Evolutionary conservation across 768 basidiomycete species (phyloP).

Genomic region (Basidioascus undulatus): DNA sequence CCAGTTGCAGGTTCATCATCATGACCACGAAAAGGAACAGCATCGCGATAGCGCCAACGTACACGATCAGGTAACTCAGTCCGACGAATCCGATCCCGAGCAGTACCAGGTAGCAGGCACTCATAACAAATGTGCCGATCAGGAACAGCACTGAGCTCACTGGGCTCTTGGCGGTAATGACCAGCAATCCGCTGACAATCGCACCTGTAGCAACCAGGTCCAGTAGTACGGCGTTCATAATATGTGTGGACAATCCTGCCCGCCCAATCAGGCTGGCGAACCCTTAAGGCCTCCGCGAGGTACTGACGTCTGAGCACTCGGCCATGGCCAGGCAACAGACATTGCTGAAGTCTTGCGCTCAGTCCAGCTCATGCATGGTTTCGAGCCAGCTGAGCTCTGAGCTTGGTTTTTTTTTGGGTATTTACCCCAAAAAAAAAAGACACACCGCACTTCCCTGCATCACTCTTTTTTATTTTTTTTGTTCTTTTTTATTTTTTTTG

Average conservation of each 20-base stretch:
- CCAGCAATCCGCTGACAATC: slow-evolving; percentile 4
- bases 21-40: slow-evolving; percentile 9
- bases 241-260: too few species aligned
- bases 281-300: too few species aligned
- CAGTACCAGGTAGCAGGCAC: slow-evolving; percentile 8
- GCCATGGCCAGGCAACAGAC: too few species aligned
- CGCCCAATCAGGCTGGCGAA: too few species aligned
- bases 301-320: too few species aligned
- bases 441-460: neutral
- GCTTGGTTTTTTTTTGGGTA: too few species aligned
- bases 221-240: slow-evolving; percentile 4
- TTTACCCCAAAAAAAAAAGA: too few species aligned
- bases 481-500: neutral
- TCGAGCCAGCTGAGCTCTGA: neutral
- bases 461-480: too few species aligned
- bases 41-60: slow-evolving; percentile 8
- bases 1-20: slow-evolving; percentile 8
- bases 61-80: slow-evolving; percentile 7
- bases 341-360: too few species aligned
- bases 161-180: slow-evolving; percentile 6
- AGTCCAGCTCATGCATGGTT: neutral
- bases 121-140: slow-evolving; percentile 6
- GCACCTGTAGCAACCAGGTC: slow-evolving; percentile 7
- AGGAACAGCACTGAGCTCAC: slow-evolving; percentile 7
- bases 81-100: slow-evolving; percentile 7